Evolutionary conservation across 208 protist species (phyloP).

Genomic region (Leishmania arabica): DNA sequence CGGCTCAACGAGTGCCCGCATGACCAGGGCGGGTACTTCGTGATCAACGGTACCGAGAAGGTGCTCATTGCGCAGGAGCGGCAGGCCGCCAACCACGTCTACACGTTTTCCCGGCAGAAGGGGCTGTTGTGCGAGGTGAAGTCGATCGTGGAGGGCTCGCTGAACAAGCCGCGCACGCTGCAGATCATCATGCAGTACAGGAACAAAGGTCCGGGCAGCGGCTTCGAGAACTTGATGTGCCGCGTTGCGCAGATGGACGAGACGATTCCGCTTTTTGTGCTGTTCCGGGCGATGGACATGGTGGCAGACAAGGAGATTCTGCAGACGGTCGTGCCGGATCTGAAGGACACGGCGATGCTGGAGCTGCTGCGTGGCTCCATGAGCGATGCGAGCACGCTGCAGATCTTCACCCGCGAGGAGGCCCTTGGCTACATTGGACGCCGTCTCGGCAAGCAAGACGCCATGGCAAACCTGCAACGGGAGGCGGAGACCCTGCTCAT

Average conservation of each 20-base stretch:
- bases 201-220: constrained; percentile 92
- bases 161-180: constrained; percentile 88
- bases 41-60: constrained; percentile 99
- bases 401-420: constrained; percentile 95
- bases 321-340: constrained; percentile 87
- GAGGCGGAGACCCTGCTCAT: constrained; percentile 95
- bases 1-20: constrained; percentile 97
- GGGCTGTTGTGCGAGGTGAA: constrained; percentile 96
- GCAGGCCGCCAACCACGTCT: constrained; percentile 98
- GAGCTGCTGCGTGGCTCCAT: constrained; percentile 91
- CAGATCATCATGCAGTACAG: constrained; percentile 95
- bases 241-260: constrained; percentile 94
- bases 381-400: constrained; percentile 86
- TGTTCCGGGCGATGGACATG: constrained; percentile 97
- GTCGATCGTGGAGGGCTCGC: constrained; percentile 91
- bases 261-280: constrained; percentile 92
- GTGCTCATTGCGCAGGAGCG: constrained; percentile 96
- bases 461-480: constrained; percentile 80
- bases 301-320: constrained; percentile 97
- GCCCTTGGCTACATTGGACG: constrained; percentile 96
- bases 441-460: constrained; percentile 81
- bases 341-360: constrained; percentile 87
- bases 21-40: constrained; percentile 99
- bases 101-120: constrained; percentile 94
- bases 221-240: constrained; percentile 82